Evolutionary conservation across 306 rosid genomes (phyloP).

Genomic region (Lathyrus sativus): DNA sequence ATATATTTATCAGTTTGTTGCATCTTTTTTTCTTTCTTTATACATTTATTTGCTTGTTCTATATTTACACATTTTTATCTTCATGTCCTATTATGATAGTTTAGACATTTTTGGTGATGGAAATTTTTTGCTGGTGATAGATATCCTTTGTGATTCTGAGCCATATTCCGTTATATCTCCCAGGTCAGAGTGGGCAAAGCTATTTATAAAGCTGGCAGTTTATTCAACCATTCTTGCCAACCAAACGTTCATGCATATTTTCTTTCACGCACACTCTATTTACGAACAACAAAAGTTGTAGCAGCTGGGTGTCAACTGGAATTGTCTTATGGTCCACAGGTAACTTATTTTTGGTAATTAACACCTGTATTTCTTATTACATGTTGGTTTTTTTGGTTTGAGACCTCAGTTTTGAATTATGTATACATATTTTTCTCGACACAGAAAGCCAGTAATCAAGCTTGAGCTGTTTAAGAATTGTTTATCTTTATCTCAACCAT

Average conservation of each 20-base stretch:
- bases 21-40: constrained; percentile 10
- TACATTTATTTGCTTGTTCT: constrained; percentile 21
- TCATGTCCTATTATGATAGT: constrained; percentile 28
- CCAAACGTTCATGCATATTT: constrained; percentile 86
- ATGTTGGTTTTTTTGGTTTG: constrained; percentile 17
- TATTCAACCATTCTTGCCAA: constrained; percentile 87
- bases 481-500: constrained; percentile 26
- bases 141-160: constrained; percentile 31
- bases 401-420: constrained; percentile 8
- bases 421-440: constrained; percentile 11
- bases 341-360: constrained; percentile 41
- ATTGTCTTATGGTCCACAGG: constrained; percentile 95
- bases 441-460: constrained; percentile 24
- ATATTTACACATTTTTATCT: constrained; percentile 14
- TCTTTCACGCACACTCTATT: constrained; percentile 67
- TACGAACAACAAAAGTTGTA: constrained; percentile 65
- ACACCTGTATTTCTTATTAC: constrained; percentile 30
- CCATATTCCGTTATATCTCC: constrained; percentile 43
- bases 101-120: constrained; percentile 31
- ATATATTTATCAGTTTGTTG: constrained; percentile 19
- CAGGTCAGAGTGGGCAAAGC: constrained; percentile 88
- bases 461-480: constrained; percentile 19
- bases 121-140: constrained; percentile 12
- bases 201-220: constrained; percentile 76
- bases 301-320: constrained; percentile 67